Base-by-base conservation (phyloP, 2,329 filamentous ascomycete genomes). In the Cadophora sp. region DNA sequence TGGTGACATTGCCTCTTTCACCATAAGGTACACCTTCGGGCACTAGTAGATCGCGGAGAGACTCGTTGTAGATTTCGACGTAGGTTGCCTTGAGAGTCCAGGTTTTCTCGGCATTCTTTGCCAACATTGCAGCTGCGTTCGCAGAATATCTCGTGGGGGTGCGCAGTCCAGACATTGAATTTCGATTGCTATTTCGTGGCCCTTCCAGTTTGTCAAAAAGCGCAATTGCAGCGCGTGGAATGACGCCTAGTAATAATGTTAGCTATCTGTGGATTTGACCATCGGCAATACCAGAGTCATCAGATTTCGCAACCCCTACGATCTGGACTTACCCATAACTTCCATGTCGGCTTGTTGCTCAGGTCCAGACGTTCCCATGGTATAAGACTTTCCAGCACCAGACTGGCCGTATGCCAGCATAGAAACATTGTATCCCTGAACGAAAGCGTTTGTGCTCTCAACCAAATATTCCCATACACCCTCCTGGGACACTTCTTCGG, bases 361-460 rank as follows among this genome's bases (percentile, higher is more conserved):
- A 1, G 94, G 93, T 4, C 94, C 94, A 0, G 95, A 94, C 0
- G 96, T 99, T 66, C 96, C 96, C 96, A 99, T 99, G 0, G 96
- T 99, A 78, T 97, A 98, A 2, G 95, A 98, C 81, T 99, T 99
- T 73, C 96, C 96, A 13, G 96, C 94, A 65, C 96, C 96, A 33
- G 96, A 99, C 82, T 99, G 96, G 72, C 96, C 96, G 76, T 99
- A 99, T 58, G 96, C 96, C 74, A 99, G 83, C 59, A 99, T 88
- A 3, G 96, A 99, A 66, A 99, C 96, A 87, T 99, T 99, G 86
- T 98, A 99, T 64, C 96, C 96, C 77, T 97, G 93, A 1, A 96
- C 83, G 74, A 99, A 99, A 2, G 94, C 92, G 73, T 85, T 88
- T 73, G 98, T 91, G 74, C 94, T 96, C 73, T 99, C 96, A 69